Conservation (phyloP, 1,284 basidiomycete genomes). For the Inonotus hispidus region DNA sequence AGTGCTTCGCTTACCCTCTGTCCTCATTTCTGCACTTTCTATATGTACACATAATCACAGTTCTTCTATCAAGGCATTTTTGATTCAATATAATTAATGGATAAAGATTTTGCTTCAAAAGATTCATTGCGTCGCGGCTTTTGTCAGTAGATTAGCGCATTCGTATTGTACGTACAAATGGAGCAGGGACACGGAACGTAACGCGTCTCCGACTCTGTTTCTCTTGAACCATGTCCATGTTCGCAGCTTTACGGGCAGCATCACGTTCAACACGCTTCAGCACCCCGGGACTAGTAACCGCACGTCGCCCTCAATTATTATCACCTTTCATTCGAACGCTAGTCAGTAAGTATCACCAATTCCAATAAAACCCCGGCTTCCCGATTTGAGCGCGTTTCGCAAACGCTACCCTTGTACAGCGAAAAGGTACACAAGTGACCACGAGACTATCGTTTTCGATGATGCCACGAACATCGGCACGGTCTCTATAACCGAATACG, state of each 20-base stretch:
- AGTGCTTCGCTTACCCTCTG: background rate
- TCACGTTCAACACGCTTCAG: slow-evolving; percentile 11
- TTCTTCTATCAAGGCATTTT: background rate
- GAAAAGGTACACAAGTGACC: slow-evolving; percentile 82
- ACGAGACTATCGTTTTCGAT: slow-evolving; percentile 87
- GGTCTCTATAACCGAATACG: slow-evolving; percentile 90
- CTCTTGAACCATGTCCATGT: slow-evolving; percentile 11
- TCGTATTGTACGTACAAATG: background rate
- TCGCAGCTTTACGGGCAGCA: slow-evolving; percentile 10
- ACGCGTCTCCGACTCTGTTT: slow-evolving; percentile 5
- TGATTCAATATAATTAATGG: background rate
- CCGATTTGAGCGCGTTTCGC: background rate
- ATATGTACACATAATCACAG: background rate
- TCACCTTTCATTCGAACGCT: slow-evolving; percentile 29
- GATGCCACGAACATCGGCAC: slow-evolving; percentile 75
- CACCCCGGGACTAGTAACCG: background rate
- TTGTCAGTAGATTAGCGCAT: background rate
- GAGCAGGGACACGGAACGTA: background rate
- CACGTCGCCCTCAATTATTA: slow-evolving; percentile 2
- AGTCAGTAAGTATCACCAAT: slow-evolving; percentile 30
- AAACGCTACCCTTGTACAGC: slow-evolving; percentile 39
- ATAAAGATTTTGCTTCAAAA: background rate
- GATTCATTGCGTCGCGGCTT: background rate
- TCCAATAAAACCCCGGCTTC: too few species aligned
- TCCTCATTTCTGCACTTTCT: background rate